Percentiles rank a stretch among this genome's conserved stretches.
Conservation (phyloP, 306 rosid genomes). For the Quercus engelmannii region DNA sequence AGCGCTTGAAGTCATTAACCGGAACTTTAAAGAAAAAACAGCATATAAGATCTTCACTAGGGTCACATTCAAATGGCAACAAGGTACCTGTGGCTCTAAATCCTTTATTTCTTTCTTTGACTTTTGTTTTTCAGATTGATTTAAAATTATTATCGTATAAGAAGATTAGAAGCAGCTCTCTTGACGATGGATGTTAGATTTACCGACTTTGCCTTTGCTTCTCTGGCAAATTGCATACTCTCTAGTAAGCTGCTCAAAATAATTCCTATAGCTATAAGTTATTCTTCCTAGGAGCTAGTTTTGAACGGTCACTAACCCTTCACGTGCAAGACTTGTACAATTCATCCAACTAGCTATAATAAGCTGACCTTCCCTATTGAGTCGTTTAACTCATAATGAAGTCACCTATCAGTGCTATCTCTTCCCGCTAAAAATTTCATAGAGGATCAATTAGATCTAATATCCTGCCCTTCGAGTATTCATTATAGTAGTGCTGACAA, state of each 20-base stretch:
- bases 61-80: conserved; percentile 30
- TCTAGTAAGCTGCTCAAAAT: neutral
- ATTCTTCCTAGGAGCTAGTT: neutral
- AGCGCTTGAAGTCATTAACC: conserved; percentile 38
- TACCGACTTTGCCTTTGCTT: neutral
- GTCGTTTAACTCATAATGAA: neutral
- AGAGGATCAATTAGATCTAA: neutral
- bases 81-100: conserved; percentile 35
- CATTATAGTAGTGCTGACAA: neutral
- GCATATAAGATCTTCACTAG: conserved; percentile 29
- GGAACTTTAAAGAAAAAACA: conserved; percentile 42
- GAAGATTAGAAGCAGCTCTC: too few relatives aligned
- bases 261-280: neutral
- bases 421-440: neutral
- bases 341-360: neutral
- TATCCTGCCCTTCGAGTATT: too few relatives aligned
- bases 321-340: neutral
- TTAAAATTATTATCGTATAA: neutral
- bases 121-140: neutral
- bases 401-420: neutral
- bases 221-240: neutral
- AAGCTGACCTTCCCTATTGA: neutral
- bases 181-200: too few relatives aligned
- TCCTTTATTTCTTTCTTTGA: neutral
- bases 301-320: neutral